Evolutionary conservation across 768 basidiomycete genomes (phyloP), one percentile per base, ranked within the genome.

Genomic region (Macrocybe gigantea): DNA sequence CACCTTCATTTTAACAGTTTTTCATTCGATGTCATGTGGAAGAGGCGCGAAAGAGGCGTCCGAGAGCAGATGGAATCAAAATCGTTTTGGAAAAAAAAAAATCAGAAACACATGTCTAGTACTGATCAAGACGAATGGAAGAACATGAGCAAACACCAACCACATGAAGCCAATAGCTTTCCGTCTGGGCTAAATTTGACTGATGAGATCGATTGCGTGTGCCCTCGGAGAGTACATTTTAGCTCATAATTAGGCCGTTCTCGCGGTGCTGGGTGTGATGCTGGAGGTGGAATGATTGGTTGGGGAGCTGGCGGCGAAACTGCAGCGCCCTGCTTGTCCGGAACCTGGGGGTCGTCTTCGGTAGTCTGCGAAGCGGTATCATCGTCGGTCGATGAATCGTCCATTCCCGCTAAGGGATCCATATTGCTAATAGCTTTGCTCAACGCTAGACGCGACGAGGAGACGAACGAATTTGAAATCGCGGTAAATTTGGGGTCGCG

Each of bases 171-270:
- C 14, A 96, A 71, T 11, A 85, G 66, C 14, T 78, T 78, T 7
- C 94, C 94, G 60, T 95, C 88, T 0, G 88, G 87, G 58, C 91
- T 92, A 64, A 96, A 97, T 63, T 90, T 91, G 51, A 94, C 83
- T 13, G 91, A 83, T 30, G 93, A 93, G 45, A 96, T 84, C 0
- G 87, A 85, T 58, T 80, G 78, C 5, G 81, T 83, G 61, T 97
- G 93, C 0, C 91, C 94, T 2, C 69, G 67, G 33, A 93, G 71
- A 1, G 77, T 79, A 63, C 86, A 80, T 42, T 72, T 71, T 2
- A 85, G 76, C 56, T 79, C 70, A 60, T 91, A 91, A 54, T 83
- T 74, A n/a, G 87, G 88, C 52, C 70, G 66, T 51, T 77, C 67
- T 53, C 73, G 64, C n/a, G 72, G 68, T 39, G 67, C 60, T 14